Evolutionary conservation across 2,329 filamentous ascomycete species (phyloP), one percentile per base, ranked within the genome.

Genomic region (Daldinia sp.): DNA sequence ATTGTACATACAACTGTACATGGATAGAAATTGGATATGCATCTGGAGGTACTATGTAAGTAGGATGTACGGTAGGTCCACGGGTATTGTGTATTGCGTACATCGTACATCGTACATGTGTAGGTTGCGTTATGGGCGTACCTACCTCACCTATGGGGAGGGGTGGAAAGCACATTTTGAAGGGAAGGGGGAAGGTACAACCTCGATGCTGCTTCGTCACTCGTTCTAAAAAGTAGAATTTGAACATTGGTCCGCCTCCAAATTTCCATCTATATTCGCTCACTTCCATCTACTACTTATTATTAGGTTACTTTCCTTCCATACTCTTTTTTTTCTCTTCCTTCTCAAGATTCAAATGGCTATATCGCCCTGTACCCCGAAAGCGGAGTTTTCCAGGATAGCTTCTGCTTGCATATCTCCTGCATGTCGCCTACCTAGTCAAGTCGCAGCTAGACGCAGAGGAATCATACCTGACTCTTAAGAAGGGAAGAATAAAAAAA

Each of bases 251-350:
- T 49, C 61, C 61, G 41, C 54, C 64, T 67, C 61, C 64, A 67
- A 64, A 64, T 67, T 61, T n/a, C n/a, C n/a, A n/a, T n/a, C 64
- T 67, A 67, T 67, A 67, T 71, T 71, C 72, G 71, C 67, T 63
- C 48, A 61, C 37, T 37, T 55, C 56, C 32, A 29, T 10, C 45
- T 52, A 41, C 21, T 23, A 30, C 45, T 43, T 66, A 50, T 35
- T 54, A 17, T 23, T 34, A 39, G n/a, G n/a, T 43, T 58, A 23
- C 10, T 41, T 37, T 51, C 43, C 61, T 41, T 58, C 57, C 37
- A 47, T 34, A 54, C 52, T 27, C 27, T 43, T 21, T 25, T 32
- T 34, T 27, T 48, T 49, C 54, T 34, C 15, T 47, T 13, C 4
- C 5, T 21, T 29, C 43, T 48, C 43, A 29, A n/a, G 9, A 4